Conservation (phyloP, 176 grass and related monocot genomes). For the Hyparrhenia diplandra region DNA sequence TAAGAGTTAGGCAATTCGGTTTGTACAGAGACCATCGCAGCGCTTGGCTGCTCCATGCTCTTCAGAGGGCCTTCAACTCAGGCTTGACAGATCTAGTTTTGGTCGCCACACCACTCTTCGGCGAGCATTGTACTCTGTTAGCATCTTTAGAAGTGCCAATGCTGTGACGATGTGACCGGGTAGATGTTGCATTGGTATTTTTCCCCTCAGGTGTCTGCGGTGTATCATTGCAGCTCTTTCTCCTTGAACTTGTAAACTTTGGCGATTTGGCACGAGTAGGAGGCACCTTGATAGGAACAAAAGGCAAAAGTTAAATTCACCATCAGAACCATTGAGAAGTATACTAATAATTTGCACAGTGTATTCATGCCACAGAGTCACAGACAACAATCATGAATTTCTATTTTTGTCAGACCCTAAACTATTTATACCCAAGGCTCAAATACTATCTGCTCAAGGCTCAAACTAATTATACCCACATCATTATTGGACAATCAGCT, state of each 20-base stretch:
- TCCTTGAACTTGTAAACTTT: constrained; percentile 81
- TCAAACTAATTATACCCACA: neutral
- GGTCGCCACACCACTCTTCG: constrained; percentile 27
- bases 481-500: neutral
- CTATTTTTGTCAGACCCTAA: too few species aligned
- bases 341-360: neutral
- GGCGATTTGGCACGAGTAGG: constrained; percentile 94
- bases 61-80: constrained; percentile 33
- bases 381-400: constrained; percentile 4
- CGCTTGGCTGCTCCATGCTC: neutral
- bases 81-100: constrained; percentile 57
- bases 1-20: constrained; percentile 46
- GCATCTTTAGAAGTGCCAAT: constrained; percentile 55
- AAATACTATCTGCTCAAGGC: neutral
- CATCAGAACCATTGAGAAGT: neutral
- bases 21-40: constrained; percentile 43
- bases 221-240: constrained; percentile 66
- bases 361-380: neutral
- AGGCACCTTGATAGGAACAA: constrained; percentile 61
- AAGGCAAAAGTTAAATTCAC: constrained; percentile 2
- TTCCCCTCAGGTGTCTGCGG: constrained; percentile 11
- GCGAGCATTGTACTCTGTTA: constrained; percentile 44
- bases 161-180: constrained; percentile 63
- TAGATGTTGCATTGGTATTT: neutral
- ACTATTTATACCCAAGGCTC: too few species aligned